phyloP scores from a whole-genome alignment of 495 filamentous ascomycete genomes.

The Jackrogersella multiformis region DNA sequence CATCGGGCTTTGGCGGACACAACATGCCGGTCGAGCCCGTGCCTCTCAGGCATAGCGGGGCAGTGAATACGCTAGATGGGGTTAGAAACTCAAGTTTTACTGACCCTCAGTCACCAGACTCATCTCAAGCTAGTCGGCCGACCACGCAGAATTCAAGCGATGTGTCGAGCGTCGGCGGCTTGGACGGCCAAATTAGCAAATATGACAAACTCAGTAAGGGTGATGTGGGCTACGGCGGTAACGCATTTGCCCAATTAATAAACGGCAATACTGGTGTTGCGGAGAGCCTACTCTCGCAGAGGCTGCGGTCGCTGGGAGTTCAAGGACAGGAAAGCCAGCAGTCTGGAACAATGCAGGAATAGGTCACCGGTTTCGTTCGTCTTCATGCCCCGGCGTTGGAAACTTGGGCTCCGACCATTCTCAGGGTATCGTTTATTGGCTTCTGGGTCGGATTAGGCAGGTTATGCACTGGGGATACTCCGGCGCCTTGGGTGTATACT shows the following conservation, averaged over 20 bases:
- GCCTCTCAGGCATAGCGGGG: conserved; percentile 43
- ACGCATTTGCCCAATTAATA: conserved; percentile 55
- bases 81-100: conserved; percentile 23
- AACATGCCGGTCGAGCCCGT: conserved; percentile 48
- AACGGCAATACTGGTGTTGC: conserved; percentile 43
- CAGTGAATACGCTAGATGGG: conserved; percentile 14
- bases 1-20: conserved; percentile 31
- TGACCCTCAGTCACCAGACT: conserved; percentile 38
- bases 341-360: conserved; percentile 24
- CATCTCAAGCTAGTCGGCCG: conserved; percentile 35
- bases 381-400: conserved; percentile 12
- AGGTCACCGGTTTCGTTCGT: conserved; percentile 1
- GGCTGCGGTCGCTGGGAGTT: conserved; percentile 54
- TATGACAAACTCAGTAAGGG: conserved; percentile 76
- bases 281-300: conserved; percentile 57
- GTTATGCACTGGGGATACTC: conserved; percentile 9
- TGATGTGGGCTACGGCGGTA: conserved; percentile 73
- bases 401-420: background rate
- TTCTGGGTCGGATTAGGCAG: conserved; percentile 10
- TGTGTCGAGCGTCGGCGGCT: conserved; percentile 33
- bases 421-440: background rate
- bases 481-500: background rate
- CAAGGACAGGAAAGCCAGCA: conserved; percentile 32
- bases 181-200: conserved; percentile 41
- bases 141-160: conserved; percentile 43